Evolutionary conservation across 768 basidiomycete genomes (phyloP).

Genomic region (Naganishia antarctica): DNA sequence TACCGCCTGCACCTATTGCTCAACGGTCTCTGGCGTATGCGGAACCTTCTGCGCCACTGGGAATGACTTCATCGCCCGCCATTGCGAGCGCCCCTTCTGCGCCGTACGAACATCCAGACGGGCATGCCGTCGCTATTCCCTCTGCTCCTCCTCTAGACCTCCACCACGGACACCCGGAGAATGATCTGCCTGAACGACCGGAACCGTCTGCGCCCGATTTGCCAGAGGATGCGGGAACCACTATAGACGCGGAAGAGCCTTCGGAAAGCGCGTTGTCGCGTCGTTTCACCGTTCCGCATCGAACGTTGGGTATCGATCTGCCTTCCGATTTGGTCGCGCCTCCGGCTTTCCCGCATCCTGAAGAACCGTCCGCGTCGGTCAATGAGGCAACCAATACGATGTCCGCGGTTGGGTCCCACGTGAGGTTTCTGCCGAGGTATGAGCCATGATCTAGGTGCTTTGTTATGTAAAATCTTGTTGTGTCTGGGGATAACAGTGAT

Average conservation of each 20-base stretch:
- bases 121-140: slow-evolving; percentile 1
- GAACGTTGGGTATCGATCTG: slow-evolving; percentile 1
- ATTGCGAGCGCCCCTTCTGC: slow-evolving; percentile 30
- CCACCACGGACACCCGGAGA: too few species aligned
- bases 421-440: slow-evolving; percentile 34
- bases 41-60: slow-evolving; percentile 15
- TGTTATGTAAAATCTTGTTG: too few species aligned
- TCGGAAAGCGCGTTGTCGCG: neutral
- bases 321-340: slow-evolving; percentile 2
- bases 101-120: slow-evolving; percentile 17
- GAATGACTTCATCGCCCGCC: slow-evolving; percentile 10
- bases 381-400: slow-evolving; percentile 6
- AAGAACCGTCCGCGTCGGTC: neutral
- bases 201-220: neutral
- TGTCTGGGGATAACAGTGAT: too few species aligned
- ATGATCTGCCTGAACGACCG: slow-evolving; percentile 1
- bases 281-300: neutral
- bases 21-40: slow-evolving; percentile 22
- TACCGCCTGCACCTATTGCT: slow-evolving; percentile 28
- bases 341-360: slow-evolving; percentile 10
- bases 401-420: neutral
- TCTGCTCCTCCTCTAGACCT: slow-evolving; percentile 23
- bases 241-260: neutral
- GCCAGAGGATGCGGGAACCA: neutral
- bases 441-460: slow-evolving; percentile 35